Conservation (phyloP, 2,329 filamentous ascomycete species). For the Colletotrichum lupini region DNA sequence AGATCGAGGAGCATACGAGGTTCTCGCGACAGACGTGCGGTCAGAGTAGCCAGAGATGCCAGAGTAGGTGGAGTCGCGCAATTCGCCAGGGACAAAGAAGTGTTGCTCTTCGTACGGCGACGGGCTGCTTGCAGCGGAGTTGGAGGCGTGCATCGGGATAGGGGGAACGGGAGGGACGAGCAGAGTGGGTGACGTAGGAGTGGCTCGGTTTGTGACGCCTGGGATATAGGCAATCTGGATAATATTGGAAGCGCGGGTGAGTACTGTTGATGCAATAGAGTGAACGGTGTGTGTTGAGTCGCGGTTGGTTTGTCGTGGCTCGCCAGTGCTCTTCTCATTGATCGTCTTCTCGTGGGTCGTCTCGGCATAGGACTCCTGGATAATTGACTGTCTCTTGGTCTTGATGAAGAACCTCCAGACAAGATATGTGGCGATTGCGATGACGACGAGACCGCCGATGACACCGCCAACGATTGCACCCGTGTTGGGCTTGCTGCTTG, state of each 20-base stretch:
- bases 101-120: slow-evolving; percentile 79
- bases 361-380: slow-evolving; percentile 65
- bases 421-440: slow-evolving; percentile 81
- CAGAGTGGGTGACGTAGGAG: slow-evolving; percentile 82
- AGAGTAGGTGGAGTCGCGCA: slow-evolving; percentile 92
- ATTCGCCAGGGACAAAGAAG: slow-evolving; percentile 91
- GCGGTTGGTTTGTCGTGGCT: slow-evolving; percentile 66
- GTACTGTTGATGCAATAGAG: slow-evolving; percentile 93
- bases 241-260: slow-evolving; percentile 96
- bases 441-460: slow-evolving; percentile 81
- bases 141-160: slow-evolving; percentile 77
- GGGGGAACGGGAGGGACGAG: slow-evolving; percentile 94
- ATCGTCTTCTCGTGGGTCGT: slow-evolving; percentile 68
- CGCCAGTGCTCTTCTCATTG: slow-evolving; percentile 63
- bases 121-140: slow-evolving; percentile 60
- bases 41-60: slow-evolving; percentile 74
- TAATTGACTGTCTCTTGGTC: slow-evolving; percentile 74
- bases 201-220: slow-evolving; percentile 92
- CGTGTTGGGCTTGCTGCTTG: slow-evolving; percentile 65
- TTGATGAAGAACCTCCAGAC: slow-evolving; percentile 92
- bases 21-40: slow-evolving; percentile 69
- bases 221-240: slow-evolving; percentile 99
- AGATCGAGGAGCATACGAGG: slow-evolving; percentile 69
- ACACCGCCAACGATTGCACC: slow-evolving; percentile 94
- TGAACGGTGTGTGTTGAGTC: slow-evolving; percentile 86